Base-by-base conservation (phyloP, 148 eudicot species). In the Pouteria glomerata region DNA sequence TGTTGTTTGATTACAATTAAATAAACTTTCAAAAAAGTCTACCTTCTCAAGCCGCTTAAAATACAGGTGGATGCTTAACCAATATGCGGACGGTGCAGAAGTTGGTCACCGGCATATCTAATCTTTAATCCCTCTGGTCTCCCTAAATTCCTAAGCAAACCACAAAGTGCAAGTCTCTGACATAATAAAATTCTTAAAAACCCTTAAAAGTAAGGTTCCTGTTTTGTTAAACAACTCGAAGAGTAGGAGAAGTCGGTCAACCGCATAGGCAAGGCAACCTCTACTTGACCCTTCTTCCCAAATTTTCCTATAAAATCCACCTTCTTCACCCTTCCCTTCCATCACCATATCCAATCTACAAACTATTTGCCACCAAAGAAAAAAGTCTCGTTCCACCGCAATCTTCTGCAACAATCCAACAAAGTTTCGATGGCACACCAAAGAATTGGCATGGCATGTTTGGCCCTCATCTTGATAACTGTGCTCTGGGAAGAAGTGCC, bases 181-280 rank as follows among this genome's bases (percentile, higher is more conserved):
- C 19, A 35, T 37, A 45, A 15, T 7, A 41, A 41, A 30, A 39
- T 50, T 50, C 8, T 26, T 44, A 13, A 44, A 48, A 29, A 26
- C n/a, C 23, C 21, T 35, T 6, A 62, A 62, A n/a, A n/a, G n/a
- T n/a, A n/a, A 37, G 23, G 23, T 39, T 63, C 24, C 26, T 61
- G 39, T 14, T 1, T 11, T 8, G 53, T 34, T 60, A 65, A 67
- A 68, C 11, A 23, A 34, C 14, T 26, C 6, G 8, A 3, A 24
- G 56, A 33, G 52, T 56, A 1, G 64, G 21, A 65, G 65, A 78
- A 68, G 68, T 66, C 39, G 69, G 77, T 60, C 66, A 73, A 41
- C 73, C 55, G 59, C 66, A 57, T 30, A 59, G 13, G 53, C 73
- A n/a, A n/a, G n/a, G n/a, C 27, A 31, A 23, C n/a, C 58, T 66